Evolutionary conservation across 495 filamentous ascomycete species (phyloP), one percentile per base, ranked within the genome.

Genomic region (Penicillium chermesinum): DNA sequence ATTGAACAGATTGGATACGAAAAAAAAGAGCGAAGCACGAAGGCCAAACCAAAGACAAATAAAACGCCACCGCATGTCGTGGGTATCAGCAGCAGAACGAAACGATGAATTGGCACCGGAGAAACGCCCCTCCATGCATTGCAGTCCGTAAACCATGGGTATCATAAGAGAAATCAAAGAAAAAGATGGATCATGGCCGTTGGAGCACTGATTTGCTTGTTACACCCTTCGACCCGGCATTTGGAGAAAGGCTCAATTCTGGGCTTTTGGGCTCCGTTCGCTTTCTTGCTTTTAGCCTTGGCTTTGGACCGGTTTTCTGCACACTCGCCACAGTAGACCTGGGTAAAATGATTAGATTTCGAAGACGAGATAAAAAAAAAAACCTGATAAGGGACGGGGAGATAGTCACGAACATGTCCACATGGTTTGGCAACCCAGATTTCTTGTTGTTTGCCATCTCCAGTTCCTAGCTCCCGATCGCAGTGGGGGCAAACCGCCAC

Each of bases 291-390:
- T 49, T 65, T 72, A 17, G 62, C 65, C 46, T 61, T 71, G 3
- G 66, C 55, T 6, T 64, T 25, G 4, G 62, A 66, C 4, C 84
- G 74, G 37, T 81, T 69, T 30, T 71, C 72, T 13, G 76, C 73
- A 53, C 85, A 89, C 48, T 78, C 75, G 35, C 85, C 85, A 59
- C 85, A 89, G 56, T 87, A 89, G 3, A 85, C 84, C 84, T 88
- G 49, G 17, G 4, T 30, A 30, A 37, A 18, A 30, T 44, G 38
- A 25, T 39, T 25, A 30, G 22, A 10, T 16, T 1, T 34, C 20
- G 7, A 2, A 44, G 10, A 12, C 2, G 12, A 21, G n/a, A 36
- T 21, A 3, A 7, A 34, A 19, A 21, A 21, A n/a, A n/a, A n/a
- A n/a, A n/a, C n/a, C n/a, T n/a, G n/a, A n/a, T n/a, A n/a, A n/a